Conservation (phyloP, 2,329 filamentous ascomycete genomes). For the Verruconis gallopava region DNA sequence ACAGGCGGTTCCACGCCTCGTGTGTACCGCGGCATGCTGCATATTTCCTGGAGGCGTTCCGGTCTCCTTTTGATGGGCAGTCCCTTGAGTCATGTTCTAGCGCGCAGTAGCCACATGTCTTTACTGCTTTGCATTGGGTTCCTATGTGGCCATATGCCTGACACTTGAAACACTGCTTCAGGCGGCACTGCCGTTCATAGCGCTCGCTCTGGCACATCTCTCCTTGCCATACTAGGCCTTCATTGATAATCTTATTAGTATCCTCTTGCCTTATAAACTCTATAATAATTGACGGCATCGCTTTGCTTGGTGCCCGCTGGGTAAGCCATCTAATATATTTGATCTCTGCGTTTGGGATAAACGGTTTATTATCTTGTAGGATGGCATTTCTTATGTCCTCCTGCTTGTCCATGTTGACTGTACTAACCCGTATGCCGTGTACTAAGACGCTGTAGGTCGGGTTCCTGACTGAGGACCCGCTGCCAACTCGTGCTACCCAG, state of each 20-base stretch:
- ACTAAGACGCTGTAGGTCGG: slow-evolving; percentile 13
- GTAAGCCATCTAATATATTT: slow-evolving; percentile 13
- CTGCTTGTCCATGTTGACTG: slow-evolving; percentile 13
- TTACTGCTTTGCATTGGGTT: slow-evolving; percentile 15
- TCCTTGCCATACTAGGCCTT: slow-evolving; percentile 14
- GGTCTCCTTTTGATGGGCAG: slow-evolving; percentile 10
- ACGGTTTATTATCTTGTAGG: slow-evolving; percentile 14
- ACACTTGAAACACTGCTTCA: slow-evolving; percentile 15
- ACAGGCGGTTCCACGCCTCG: slow-evolving; percentile 9
- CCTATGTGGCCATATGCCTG: slow-evolving; percentile 14
- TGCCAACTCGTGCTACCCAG: not conserved
- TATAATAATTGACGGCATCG: slow-evolving; percentile 11
- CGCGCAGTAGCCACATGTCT: slow-evolving; percentile 13
- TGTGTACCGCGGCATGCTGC: slow-evolving; percentile 12
- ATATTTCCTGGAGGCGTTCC: slow-evolving; percentile 12
- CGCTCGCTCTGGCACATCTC: slow-evolving; percentile 12
- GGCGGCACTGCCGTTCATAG: slow-evolving; percentile 13
- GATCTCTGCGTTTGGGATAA: slow-evolving; percentile 13
- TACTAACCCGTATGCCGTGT: slow-evolving; percentile 12
- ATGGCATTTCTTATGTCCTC: slow-evolving; percentile 14
- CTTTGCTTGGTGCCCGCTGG: slow-evolving; percentile 9
- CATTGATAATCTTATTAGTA: slow-evolving; percentile 15
- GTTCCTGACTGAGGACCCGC: slow-evolving; percentile 5
- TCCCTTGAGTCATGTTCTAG: slow-evolving; percentile 11
- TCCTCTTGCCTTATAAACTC: slow-evolving; percentile 14